phyloP scores from a whole-genome alignment of 2,329 filamentous ascomycete genomes.

The Phyllosticta citriasiana region DNA sequence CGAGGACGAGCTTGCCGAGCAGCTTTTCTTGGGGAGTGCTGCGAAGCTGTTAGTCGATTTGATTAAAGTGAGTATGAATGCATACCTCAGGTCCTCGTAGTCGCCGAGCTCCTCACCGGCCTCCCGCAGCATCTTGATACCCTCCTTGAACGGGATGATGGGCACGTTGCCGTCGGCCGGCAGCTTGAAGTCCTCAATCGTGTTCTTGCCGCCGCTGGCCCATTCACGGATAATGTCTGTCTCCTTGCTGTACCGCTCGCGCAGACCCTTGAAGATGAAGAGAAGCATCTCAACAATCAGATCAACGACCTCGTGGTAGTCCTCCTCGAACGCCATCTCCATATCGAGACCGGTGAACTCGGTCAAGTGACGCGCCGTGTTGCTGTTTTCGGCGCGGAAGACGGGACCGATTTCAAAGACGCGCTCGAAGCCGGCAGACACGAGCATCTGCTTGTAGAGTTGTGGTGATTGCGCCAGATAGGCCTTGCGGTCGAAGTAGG shows the following conservation, averaged over 20 bases:
- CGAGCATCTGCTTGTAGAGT: slow-evolving; percentile 81
- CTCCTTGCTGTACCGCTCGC: slow-evolving; percentile 56
- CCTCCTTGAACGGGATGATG: slow-evolving; percentile 68
- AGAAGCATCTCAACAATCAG: slow-evolving; percentile 66
- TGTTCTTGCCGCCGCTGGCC: slow-evolving; percentile 45
- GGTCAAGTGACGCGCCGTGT: slow-evolving; percentile 76
- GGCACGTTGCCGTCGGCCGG: slow-evolving; percentile 66
- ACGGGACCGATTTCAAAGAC: slow-evolving; percentile 73
- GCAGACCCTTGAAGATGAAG: slow-evolving; percentile 67
- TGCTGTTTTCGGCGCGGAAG: slow-evolving; percentile 78
- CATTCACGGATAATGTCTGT: slow-evolving; percentile 58
- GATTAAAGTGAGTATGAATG: not conserved
- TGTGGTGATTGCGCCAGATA: slow-evolving; percentile 74
- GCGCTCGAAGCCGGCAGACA: slow-evolving; percentile 66
- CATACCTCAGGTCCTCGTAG: slow-evolving; percentile 61
- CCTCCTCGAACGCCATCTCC: slow-evolving; percentile 77
- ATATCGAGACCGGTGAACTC: slow-evolving; percentile 85
- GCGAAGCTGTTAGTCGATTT: not conserved
- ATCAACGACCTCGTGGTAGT: slow-evolving; percentile 65
- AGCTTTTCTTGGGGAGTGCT: slow-evolving; percentile 74
- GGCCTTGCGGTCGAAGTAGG: slow-evolving; percentile 79
- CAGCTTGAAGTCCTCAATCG: slow-evolving; percentile 67
- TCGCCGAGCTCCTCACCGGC: slow-evolving; percentile 68
- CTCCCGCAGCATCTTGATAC: slow-evolving; percentile 64
- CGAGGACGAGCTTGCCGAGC: slow-evolving; percentile 74